Evolutionary conservation across 352 stramenopile species (phyloP), one percentile per base, ranked within the genome.

Genomic region (Aphanomyces astaci): DNA sequence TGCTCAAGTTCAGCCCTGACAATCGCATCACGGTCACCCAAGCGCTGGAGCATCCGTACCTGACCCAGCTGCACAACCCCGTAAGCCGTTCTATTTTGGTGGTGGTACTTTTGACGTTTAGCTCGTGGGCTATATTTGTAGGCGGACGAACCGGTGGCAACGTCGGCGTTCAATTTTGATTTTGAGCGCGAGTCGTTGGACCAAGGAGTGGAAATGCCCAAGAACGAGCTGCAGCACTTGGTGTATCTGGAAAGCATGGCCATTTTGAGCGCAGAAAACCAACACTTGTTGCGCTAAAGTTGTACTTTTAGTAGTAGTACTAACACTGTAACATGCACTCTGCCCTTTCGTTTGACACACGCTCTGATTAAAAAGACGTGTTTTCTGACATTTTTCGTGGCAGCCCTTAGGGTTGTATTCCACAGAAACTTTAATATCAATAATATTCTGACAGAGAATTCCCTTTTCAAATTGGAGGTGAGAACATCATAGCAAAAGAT

Each of bases 1-100:
- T 97, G 87, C 84, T 98, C 31, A 86, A 91, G 54, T 98, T 98
- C 62, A 96, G 98, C 72, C 94, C 94, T 0, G 74, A 80, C n/a
- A 88, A 97, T 71, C 87, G 94, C n/a, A 96, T 97, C 75, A 96
- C 85, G 1, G 90, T 97, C 33, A 75, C 87, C 10, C 87, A 97
- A 59, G 94, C 94, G 15, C 77, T 98, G 9, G 77, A 76, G 65
- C 91, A 97, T 76, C 87, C 89, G 65, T 97, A 97, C 71, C 64
- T 96, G 68, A 78, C 75, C 4, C 87, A 96, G 45, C 84, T 97
- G 48, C 92, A 98, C 76, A 95, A 97, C 46, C 78, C 84, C 3
- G 88, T 96, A 75, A 63, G 78, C 36, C 25, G n/a, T n/a, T n/a
- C n/a, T n/a, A n/a, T n/a, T n/a, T 24, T 45, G 10, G n/a, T 52